phyloP scores from a whole-genome alignment of 1,284 basidiomycete species.

The Trametes hirsuta region DNA sequence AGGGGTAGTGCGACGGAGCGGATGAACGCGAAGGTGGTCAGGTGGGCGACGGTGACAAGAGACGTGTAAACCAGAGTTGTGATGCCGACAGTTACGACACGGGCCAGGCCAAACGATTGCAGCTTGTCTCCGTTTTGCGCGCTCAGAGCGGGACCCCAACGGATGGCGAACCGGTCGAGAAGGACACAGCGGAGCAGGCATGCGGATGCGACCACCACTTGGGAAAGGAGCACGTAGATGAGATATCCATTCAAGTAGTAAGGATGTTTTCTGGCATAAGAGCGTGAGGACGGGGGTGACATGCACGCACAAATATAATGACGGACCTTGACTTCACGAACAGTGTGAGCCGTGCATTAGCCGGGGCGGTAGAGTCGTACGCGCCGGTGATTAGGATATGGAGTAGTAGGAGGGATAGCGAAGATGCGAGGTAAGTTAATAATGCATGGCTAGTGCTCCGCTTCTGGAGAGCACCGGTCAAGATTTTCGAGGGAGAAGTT shows the following conservation, averaged over 20 bases:
- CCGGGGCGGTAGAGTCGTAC: constrained; percentile 31
- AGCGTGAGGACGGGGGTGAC: background rate
- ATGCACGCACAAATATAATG: background rate
- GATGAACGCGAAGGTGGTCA: constrained; percentile 46
- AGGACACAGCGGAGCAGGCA: constrained; percentile 59
- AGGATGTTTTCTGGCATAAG: constrained; percentile 59
- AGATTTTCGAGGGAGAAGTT: constrained; percentile 53
- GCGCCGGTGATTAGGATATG: constrained; percentile 44
- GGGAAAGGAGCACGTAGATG: constrained; percentile 58
- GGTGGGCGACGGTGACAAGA: constrained; percentile 42
- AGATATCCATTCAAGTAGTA: constrained; percentile 69
- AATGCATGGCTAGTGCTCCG: constrained; percentile 47
- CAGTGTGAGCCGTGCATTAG: constrained; percentile 48
- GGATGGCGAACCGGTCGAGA: constrained; percentile 59
- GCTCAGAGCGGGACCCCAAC: constrained; percentile 41
- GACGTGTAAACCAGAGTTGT: constrained; percentile 45
- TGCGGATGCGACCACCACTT: constrained; percentile 47
- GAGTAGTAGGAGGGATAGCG: constrained; percentile 43
- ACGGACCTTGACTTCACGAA: constrained; percentile 70
- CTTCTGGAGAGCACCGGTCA: constrained; percentile 51
- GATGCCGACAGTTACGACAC: constrained; percentile 40
- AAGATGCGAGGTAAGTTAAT: constrained; percentile 47
- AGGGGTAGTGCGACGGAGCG: constrained; percentile 52
- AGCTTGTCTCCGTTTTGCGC: constrained; percentile 7
- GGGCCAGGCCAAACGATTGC: constrained; percentile 30